Conservation (phyloP, 495 filamentous ascomycete species). For the Neurospora sp. region DNA sequence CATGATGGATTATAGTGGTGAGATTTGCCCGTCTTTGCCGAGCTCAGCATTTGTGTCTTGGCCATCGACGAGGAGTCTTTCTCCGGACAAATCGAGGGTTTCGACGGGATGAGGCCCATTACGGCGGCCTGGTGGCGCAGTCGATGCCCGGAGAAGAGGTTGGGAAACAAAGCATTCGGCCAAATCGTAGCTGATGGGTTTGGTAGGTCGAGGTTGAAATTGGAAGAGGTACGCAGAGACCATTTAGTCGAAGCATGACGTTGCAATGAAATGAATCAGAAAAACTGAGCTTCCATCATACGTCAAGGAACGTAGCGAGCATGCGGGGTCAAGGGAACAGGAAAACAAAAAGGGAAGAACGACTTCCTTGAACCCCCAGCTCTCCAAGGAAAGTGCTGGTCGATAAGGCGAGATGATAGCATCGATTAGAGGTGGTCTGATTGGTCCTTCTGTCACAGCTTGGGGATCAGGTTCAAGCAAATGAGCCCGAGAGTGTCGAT, state of each 20-base stretch:
- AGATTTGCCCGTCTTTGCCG: background rate
- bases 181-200: background rate
- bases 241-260: background rate
- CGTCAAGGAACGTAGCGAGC: background rate
- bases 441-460: background rate
- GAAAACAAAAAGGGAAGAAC: background rate
- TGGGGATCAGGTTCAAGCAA: background rate
- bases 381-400: background rate
- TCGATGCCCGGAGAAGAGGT: background rate
- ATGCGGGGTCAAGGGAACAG: background rate
- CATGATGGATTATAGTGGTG: background rate
- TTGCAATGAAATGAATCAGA: background rate
- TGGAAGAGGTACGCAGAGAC: background rate
- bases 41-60: background rate
- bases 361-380: background rate
- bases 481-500: background rate
- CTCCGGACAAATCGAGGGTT: background rate
- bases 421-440: background rate
- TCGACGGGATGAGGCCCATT: background rate
- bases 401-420: background rate
- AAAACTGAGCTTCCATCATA: background rate
- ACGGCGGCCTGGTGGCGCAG: background rate
- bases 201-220: background rate
- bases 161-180: background rate
- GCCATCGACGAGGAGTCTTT: background rate